Base-by-base conservation (phyloP, 2,329 filamentous ascomycete species). In the Epichloe sylvatica region DNA sequence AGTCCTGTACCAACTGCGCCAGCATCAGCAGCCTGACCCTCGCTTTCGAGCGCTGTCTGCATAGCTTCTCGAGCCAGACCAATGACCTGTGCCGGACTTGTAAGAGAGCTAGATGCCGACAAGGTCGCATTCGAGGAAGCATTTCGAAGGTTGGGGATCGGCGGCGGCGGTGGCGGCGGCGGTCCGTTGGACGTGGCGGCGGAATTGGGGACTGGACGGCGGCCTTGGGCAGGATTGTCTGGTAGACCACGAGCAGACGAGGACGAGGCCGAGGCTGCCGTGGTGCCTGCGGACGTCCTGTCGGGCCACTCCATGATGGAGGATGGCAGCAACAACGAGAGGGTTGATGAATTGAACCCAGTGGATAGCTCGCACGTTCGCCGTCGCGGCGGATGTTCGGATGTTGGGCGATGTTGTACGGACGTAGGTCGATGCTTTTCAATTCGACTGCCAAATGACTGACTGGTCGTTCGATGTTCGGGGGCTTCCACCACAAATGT, bases 21-120 rank as follows among this genome's bases (percentile, higher is more conserved):
- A 41, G 74, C 76, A 55, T 81, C 78, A 48, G 77, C 76, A 6
- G 74, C 76, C 62, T 84, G 80, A 46, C 71, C 77, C 57, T 83
- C 81, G 61, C 82, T 82, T 56, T 81, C 74, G 51, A 83, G 69
- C 49, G 83, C 83, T 57, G 73, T 74, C 54, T 76, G 75, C 75
- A 87, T 83, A 42, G 81, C 80, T 57, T 84, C 78, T 56, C 75
- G 76, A 36, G 80, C 80, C 45, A 85, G 71, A 50, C 71, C 70
- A 47, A 86, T 77, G 54, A 86, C 80, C 62, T 86, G 80, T 41
- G 69, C 70, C 7, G 45, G 15, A 38, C 81, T 69, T 17, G 81
- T 75, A 60, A 81, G 71, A 48, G 75, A 71, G 13, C 67, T 64
- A n/a, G 69, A 69, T 15, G 73, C 65, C 12, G 75, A 72, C 44